Base-by-base conservation (phyloP, 2,329 filamentous ascomycete species). In the Hypomyces rosellus region DNA sequence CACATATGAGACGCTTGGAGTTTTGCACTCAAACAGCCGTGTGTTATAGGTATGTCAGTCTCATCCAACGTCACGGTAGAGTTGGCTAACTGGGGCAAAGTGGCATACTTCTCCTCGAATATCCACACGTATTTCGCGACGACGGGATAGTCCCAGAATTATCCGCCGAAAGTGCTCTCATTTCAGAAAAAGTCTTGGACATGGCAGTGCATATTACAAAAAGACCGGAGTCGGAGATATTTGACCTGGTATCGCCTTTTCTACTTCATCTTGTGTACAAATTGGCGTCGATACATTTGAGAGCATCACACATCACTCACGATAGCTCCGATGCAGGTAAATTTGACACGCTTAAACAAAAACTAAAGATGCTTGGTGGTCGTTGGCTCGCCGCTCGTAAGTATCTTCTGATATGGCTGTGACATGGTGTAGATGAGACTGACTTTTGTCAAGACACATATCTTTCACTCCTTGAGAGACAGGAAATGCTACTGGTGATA, bases 11-110 rank as follows among this genome's bases (percentile, higher is more conserved):
- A 5, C 41, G 45, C 12, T 18, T 54, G 3, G 45, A 51, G 15
- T 52, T 52, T 15, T 54, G 49, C 14, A 52, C 45, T 14, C 49
- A 51, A 18, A 49, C 42, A 4, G 45, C 49, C 12, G 37, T 54
- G 12, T 46, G 49, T 38, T 54, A 54, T 37, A 14, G 39, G 49
- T 51, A 48, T 14, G 14, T 30, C 25, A 30, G 6, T 8, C n/a
- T 6, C 25, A 15, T 4, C 14, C 33, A 7, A 25, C 4, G 14
- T 7, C n/a, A 13, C 3, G 5, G n/a, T 18, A n/a, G 3, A 5
- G 15, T 14, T n/a, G 6, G 13, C 45, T 51, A 44, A 51, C 30
- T 16, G 25, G 2, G 13, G 20, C 13, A 12, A 4, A 51, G 49
- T 22, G 49, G 39, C 8, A 45, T 51, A n/a, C 34, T 51, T n/a